A percentile compares a stretch with the other conserved stretches of the same genome.
Conservation (phyloP, 768 basidiomycete species). For the Epithele typhae region DNA sequence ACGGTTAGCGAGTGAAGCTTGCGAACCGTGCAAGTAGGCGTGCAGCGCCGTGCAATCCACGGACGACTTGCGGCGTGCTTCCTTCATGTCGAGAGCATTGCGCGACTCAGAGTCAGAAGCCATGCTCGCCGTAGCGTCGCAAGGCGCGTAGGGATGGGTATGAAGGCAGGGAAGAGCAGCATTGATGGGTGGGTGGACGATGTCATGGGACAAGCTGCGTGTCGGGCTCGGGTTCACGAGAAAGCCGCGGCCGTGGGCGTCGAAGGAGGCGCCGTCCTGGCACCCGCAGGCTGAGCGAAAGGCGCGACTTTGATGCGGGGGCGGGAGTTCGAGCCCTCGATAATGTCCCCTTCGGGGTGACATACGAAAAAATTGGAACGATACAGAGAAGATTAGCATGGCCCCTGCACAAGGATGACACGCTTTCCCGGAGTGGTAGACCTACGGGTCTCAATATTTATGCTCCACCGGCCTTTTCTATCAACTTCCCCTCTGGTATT, state of each 20-base stretch:
- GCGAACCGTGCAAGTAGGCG: too few relatives aligned
- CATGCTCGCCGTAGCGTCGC: too few relatives aligned
- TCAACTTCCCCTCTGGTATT: too few relatives aligned
- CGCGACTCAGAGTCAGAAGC: too few relatives aligned
- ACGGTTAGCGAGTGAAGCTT: too few relatives aligned
- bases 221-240: too few relatives aligned
- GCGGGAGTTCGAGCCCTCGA: too few relatives aligned
- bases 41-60: conserved; percentile 25
- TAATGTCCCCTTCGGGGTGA: conserved; percentile 85
- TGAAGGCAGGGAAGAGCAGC: background rate
- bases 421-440: conserved; percentile 92
- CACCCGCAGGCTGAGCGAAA: conserved; percentile 1
- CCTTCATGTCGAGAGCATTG: conserved; percentile 39
- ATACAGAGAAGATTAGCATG: conserved; percentile 99
- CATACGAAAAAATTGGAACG: conserved; percentile 99
- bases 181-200: too few relatives aligned
- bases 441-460: conserved; percentile 41
- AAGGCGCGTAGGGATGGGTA: background rate
- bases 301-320: background rate
- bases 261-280: background rate
- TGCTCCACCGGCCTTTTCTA: conserved; percentile 12
- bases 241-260: background rate
- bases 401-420: conserved; percentile 99
- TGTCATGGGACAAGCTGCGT: too few relatives aligned
- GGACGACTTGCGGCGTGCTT: conserved; percentile 41